phyloP scores from a whole-genome alignment of 2,329 filamentous ascomycete genomes.

The Mariannaea sp. region DNA sequence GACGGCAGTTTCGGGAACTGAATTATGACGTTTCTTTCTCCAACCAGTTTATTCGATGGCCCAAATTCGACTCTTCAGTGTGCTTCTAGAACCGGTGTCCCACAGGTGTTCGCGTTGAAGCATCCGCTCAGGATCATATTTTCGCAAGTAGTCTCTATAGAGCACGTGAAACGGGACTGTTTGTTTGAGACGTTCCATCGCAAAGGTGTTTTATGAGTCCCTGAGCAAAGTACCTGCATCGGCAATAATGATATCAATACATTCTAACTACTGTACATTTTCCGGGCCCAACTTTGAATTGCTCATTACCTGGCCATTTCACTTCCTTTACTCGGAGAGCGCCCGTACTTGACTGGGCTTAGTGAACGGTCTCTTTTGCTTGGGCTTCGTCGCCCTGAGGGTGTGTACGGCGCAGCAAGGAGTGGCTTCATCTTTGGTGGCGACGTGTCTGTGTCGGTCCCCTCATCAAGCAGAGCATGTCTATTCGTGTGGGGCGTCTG shows the following conservation, averaged over 20 bases:
- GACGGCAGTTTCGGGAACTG: no score
- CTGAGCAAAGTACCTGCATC: slow-evolving; percentile 25
- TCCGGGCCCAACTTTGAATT: slow-evolving; percentile 9
- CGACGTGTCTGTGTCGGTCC: slow-evolving; percentile 57
- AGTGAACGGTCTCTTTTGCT: slow-evolving; percentile 55
- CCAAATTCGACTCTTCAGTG: no score
- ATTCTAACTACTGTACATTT: slow-evolving; percentile 33
- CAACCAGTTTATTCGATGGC: no score
- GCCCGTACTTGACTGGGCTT: slow-evolving; percentile 53
- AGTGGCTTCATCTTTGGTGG: slow-evolving; percentile 50
- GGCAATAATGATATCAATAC: slow-evolving; percentile 21
- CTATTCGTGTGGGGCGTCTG: slow-evolving; percentile 54
- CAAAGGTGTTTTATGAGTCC: slow-evolving; percentile 18
- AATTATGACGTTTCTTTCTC: no score
- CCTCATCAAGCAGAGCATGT: slow-evolving; percentile 50
- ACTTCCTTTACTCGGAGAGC: slow-evolving; percentile 45
- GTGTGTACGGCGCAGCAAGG: slow-evolving; percentile 51
- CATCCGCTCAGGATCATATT: no score
- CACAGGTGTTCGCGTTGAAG: no score
- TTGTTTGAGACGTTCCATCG: not conserved
- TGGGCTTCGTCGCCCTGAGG: slow-evolving; percentile 53
- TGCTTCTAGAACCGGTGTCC: no score
- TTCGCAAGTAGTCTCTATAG: no score
- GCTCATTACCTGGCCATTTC: slow-evolving; percentile 11
- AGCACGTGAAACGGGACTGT: not conserved